These are phyloP conservation scores for Claviceps sorghi DNA, from an alignment of 2,329 filamentous ascomycete species.

Conservation along the genomic window DNA sequence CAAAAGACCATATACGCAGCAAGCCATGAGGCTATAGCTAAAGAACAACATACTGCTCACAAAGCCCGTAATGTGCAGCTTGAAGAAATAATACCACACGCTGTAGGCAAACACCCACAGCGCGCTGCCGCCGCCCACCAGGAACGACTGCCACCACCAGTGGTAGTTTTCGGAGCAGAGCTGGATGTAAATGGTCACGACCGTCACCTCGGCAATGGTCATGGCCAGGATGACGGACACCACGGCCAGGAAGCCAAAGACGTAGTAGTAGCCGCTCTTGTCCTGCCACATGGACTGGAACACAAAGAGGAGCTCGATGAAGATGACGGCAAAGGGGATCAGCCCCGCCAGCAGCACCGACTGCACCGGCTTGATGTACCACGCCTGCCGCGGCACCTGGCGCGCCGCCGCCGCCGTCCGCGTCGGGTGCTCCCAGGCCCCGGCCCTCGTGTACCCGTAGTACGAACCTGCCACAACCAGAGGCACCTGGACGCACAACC, in stretches of 20 bases:
- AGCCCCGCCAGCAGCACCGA: constrained; percentile 59
- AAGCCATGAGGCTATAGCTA: constrained; percentile 69
- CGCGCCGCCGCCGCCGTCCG: constrained; percentile 58
- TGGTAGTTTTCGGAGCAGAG: constrained; percentile 76
- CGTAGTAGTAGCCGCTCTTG: constrained; percentile 83
- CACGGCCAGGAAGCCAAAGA: constrained; percentile 72
- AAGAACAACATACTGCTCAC: constrained; percentile 73
- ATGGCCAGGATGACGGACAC: constrained; percentile 58
- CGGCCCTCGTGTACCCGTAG: constrained; percentile 54
- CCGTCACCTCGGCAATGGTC: constrained; percentile 68
- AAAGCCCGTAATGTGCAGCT: constrained; percentile 68
- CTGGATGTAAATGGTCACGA: constrained; percentile 70
- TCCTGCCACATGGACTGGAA: constrained; percentile 83
- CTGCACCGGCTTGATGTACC: constrained; percentile 54
- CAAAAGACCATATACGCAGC: constrained; percentile 64
- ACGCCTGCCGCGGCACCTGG: constrained; percentile 59
- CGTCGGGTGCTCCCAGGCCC: constrained; percentile 67
- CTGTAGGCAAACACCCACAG: constrained; percentile 76
- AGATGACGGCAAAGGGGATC: constrained; percentile 74
- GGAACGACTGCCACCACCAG: constrained; percentile 88
- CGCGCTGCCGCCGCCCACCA: constrained; percentile 60
- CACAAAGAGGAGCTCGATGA: constrained; percentile 74
- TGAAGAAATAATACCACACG: constrained; percentile 69
- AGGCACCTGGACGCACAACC: constrained; percentile 75
- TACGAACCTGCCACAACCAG: constrained; percentile 70